Evolutionary conservation across 257 asterid species (phyloP), one percentile per base, ranked within the genome.

Genomic region (Striga asiatica): DNA sequence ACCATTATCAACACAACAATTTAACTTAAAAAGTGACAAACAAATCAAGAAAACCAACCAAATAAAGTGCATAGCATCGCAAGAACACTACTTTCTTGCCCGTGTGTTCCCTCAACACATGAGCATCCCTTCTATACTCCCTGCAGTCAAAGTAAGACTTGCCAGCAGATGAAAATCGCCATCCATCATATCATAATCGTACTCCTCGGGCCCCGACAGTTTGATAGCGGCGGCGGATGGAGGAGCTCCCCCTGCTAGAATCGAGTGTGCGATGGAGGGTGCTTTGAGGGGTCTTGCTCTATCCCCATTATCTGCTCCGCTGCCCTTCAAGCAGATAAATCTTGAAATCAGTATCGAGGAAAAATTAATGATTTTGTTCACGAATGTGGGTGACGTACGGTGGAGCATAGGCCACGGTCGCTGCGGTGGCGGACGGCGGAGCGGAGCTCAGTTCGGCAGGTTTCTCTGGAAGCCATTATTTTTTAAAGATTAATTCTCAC

Each of bases 221-320:
- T 39, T 93, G 85, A 68, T 70, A 88, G 24, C 97, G 86, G 46
- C 85, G 95, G 58, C 97, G 86, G 22, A 88, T 84, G 59, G 95
- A 84, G 71, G 99, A 92, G 69, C 97, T 92, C 24, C 91, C 97
- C 18, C 91, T n/a, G 95, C 85, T 92, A 95, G 77, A 92, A 84
- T 68, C 95, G 79, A 51, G 95, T 84, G 52, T 77, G 95, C 4
- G 95, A 82, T 2, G 95, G 84, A 13, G 91, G 81, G 71, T 85
- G 79, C 82, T 82, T 84, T 5, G 86, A 76, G 3, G 94, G 93
- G 74, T 88, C 97, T 67, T 92, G 95, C 79, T 84, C 97, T 29
- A 92, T 88, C 13, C 95, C 99, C 70, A 84, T 78, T 73, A 92
- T 68, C 31, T 84, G 98, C 82, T 91, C 95, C 64, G 94, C 97